These are phyloP conservation scores for Eucalyptus shirleyi DNA, from an alignment of 345 rosid genomes.

Conservation along the genomic window DNA sequence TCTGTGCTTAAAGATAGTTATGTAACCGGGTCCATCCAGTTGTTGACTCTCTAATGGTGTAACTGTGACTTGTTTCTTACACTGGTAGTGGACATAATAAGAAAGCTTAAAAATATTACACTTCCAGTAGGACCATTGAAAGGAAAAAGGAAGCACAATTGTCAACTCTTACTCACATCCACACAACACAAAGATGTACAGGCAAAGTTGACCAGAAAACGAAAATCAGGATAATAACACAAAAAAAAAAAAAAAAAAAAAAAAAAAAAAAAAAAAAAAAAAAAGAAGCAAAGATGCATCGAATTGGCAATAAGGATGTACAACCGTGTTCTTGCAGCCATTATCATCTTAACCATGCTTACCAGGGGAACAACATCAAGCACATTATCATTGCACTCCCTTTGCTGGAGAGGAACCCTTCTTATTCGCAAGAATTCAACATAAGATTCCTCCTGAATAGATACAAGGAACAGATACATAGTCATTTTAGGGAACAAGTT, in stretches of 20 bases:
- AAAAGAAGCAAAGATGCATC: not conserved
- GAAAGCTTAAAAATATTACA: not conserved
- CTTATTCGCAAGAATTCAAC: slow-evolving; percentile 65
- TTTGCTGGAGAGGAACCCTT: slow-evolving; percentile 67
- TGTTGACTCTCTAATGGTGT: not conserved
- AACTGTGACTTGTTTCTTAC: not conserved
- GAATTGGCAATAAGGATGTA: not conserved
- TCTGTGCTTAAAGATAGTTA: not conserved
- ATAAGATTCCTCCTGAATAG: slow-evolving; percentile 76
- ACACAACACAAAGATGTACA: not conserved
- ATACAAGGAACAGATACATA: not conserved
- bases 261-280: not conserved
- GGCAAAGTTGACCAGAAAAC: not conserved
- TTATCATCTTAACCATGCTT: not conserved
- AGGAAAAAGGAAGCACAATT: not conserved
- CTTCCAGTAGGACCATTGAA: not conserved
- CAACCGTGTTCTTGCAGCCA: not conserved
- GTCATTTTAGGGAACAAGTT: not conserved
- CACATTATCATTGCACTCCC: slow-evolving; percentile 31
- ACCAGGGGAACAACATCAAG: slow-evolving; percentile 66
- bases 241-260: not conserved
- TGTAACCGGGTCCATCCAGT: not conserved
- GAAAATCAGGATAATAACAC: not conserved
- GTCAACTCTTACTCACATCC: not conserved
- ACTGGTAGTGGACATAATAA: not conserved